phyloP scores from a whole-genome alignment of 345 rosid species.

The Eutrema japonicum region DNA sequence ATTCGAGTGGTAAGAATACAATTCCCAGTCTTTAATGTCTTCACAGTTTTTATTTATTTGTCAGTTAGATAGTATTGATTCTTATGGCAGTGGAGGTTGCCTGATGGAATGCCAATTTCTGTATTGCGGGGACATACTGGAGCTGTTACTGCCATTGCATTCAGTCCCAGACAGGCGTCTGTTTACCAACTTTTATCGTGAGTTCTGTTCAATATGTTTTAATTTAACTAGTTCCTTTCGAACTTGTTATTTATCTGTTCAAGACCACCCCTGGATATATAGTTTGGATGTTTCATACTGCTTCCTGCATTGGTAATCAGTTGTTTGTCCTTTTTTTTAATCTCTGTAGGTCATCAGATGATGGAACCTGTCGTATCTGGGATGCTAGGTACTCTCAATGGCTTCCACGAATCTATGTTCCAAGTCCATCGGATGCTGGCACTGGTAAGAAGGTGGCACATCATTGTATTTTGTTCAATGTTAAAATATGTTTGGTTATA shows the following conservation, averaged over 20 bases:
- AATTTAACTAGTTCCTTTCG: conserved; percentile 23
- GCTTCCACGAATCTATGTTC: conserved; percentile 73
- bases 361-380: conserved; percentile 99
- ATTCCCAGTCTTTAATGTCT: conserved; percentile 28
- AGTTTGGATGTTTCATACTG: conserved; percentile 31
- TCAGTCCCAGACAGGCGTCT: conserved; percentile 82
- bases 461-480: conserved; percentile 10
- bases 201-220: conserved; percentile 48
- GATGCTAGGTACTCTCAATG: conserved; percentile 85
- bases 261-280: conserved; percentile 29
- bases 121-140: conserved; percentile 94
- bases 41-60: conserved; percentile 20
- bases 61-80: conserved; percentile 36
- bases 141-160: conserved; percentile 98
- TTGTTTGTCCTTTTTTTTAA: conserved; percentile 16
- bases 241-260: conserved; percentile 14
- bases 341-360: conserved; percentile 90
- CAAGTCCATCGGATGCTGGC: conserved; percentile 69
- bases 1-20: conserved; percentile 87
- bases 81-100: conserved; percentile 88
- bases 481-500: conserved; percentile 13
- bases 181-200: conserved; percentile 94
- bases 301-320: conserved; percentile 32
- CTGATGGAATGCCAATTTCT: conserved; percentile 95
- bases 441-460: conserved; percentile 58